Percentiles rank a stretch among this genome's conserved stretches.
Evolutionary conservation across 148 eudicot species (phyloP).

Genomic region (Euryodendron excelsum): DNA sequence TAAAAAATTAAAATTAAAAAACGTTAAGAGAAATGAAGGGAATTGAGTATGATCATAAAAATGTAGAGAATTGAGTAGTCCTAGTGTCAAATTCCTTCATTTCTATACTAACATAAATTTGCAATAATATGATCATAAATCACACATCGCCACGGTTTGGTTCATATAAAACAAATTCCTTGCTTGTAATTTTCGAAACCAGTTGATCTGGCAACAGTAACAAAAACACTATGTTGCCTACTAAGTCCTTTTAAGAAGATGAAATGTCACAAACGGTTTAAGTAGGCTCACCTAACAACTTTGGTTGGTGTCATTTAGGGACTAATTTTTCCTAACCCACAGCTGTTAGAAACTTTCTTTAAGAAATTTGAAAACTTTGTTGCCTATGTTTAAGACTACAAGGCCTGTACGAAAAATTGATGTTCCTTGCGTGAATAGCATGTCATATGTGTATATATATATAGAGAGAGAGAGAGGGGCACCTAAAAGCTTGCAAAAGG

Average conservation of each 20-base stretch:
- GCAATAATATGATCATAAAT: too few relatives aligned
- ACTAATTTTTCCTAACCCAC: neutral
- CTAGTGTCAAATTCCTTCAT: neutral
- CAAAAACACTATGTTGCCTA: neutral
- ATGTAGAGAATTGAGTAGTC: too few relatives aligned
- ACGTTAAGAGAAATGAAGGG: too few relatives aligned
- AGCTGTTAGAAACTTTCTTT: neutral
- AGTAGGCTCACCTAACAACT: slow-evolving; percentile 9
- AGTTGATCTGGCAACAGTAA: neutral
- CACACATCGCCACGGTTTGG: too few relatives aligned
- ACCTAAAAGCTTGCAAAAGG: slow-evolving; percentile 8
- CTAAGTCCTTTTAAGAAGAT: neutral
- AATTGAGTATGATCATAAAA: too few relatives aligned
- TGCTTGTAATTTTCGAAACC: too few relatives aligned
- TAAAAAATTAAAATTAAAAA: too few relatives aligned
- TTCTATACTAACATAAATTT: too few relatives aligned
- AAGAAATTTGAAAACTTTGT: neutral
- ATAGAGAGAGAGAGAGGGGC: neutral
- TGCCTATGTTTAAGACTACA: too few relatives aligned
- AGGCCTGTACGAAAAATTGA: neutral
- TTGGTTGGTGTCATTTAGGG: neutral
- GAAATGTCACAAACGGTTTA: neutral
- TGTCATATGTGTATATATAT: neutral
- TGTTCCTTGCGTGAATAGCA: neutral
- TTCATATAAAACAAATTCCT: neutral